Evolutionary conservation across 2,329 filamentous ascomycete species (phyloP).

Genomic region (Ascocoryne sarcoides): DNA sequence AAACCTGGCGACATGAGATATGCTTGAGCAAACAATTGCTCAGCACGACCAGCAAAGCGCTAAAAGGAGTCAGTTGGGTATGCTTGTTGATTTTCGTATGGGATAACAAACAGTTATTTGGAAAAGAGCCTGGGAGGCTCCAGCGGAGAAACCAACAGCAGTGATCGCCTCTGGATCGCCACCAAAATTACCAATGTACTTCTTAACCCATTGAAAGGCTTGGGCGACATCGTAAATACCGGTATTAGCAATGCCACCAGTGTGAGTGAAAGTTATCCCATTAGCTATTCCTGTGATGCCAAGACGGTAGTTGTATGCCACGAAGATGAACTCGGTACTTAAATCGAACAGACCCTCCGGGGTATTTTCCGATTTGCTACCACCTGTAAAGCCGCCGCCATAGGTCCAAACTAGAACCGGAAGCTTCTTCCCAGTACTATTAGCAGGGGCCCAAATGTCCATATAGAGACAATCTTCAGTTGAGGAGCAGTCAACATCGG

Average conservation of each 20-base stretch:
- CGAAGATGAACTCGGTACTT: constrained; percentile 26
- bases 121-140: constrained; percentile 33
- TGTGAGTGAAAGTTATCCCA: constrained; percentile 23
- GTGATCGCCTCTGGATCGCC: constrained; percentile 39
- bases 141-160: constrained; percentile 43
- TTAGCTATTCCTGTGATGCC: constrained; percentile 27
- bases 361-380: constrained; percentile 28
- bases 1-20: constrained; percentile 29
- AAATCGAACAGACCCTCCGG: constrained; percentile 30
- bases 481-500: constrained; percentile 28
- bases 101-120: constrained; percentile 22
- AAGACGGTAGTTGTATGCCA: constrained; percentile 29
- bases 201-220: constrained; percentile 39
- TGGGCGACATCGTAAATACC: constrained; percentile 34
- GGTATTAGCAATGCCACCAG: constrained; percentile 23
- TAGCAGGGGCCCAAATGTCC: constrained; percentile 23
- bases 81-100: background rate
- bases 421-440: constrained; percentile 21
- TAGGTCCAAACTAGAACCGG: constrained; percentile 28
- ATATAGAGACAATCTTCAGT: constrained; percentile 26
- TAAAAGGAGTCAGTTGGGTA: constrained; percentile 3
- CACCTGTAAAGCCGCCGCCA: constrained; percentile 25
- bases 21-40: constrained; percentile 27
- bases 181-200: constrained; percentile 36
- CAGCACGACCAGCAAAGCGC: constrained; percentile 27